Conservation (phyloP, 1,284 basidiomycete species). For the Cutaneotrichosporon cavernicola region DNA sequence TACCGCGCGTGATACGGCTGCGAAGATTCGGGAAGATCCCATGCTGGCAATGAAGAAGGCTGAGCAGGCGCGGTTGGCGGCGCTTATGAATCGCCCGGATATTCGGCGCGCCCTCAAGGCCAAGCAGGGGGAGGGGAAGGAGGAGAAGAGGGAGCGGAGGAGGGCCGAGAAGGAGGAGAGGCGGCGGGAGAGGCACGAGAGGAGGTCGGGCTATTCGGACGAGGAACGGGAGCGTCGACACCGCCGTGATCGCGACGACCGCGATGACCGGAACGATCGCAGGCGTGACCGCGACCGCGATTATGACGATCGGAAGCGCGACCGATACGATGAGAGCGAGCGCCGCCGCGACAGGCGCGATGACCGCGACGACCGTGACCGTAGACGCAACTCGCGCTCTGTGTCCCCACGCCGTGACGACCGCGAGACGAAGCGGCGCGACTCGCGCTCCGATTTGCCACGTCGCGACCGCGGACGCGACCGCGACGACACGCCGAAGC, state of each 20-base stretch:
- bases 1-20: conserved; percentile 77
- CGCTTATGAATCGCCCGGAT: conserved; percentile 85
- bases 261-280: too few species aligned
- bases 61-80: conserved; percentile 88
- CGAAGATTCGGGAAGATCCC: conserved; percentile 95
- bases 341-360: conserved; percentile 23
- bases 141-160: conserved; percentile 61
- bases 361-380: conserved; percentile 28
- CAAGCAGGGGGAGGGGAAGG: conserved; percentile 60
- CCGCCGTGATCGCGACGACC: conserved; percentile 17
- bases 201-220: conserved; percentile 16
- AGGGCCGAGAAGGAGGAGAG: conserved; percentile 60
- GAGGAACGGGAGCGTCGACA: conserved; percentile 15
- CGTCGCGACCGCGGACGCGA: conserved; percentile 27
- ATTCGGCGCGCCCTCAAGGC: conserved; percentile 76
- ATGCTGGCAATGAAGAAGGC: conserved; percentile 95
- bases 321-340: conserved; percentile 15
- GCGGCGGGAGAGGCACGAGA: conserved; percentile 21
- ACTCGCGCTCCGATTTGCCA: conserved; percentile 7
- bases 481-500: conserved; percentile 1
- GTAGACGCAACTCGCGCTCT: conserved; percentile 1
- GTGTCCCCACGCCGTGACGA: not conserved
- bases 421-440: not conserved
- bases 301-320: conserved; percentile 9
- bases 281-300: conserved; percentile 12